These are phyloP conservation scores for Acrocalymma vagum DNA, from an alignment of 2,329 filamentous ascomycete species.

Conservation along the genomic window DNA sequence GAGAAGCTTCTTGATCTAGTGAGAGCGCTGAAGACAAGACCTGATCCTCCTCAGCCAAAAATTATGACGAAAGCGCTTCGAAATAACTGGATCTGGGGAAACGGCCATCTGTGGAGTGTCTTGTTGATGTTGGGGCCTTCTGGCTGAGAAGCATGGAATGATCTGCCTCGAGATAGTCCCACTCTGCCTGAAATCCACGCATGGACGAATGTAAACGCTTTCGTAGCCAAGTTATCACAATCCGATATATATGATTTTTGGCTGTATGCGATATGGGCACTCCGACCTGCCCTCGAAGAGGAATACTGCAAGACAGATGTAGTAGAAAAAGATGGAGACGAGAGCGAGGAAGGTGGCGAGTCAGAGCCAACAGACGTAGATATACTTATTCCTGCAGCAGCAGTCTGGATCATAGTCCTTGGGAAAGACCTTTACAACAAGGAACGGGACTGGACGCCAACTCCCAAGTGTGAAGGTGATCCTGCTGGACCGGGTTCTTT, in stretches of 20 bases:
- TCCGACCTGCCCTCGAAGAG: conserved; percentile 39
- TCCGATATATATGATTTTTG: conserved; percentile 22
- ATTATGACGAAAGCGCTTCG: no score
- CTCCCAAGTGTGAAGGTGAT: conserved; percentile 33
- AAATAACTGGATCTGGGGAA: no score
- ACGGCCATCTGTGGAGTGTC: no score
- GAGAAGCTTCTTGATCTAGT: no score
- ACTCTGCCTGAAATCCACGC: conserved; percentile 39
- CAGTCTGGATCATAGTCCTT: conserved; percentile 36
- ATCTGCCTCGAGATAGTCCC: conserved; percentile 18
- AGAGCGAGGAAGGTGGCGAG: conserved; percentile 19
- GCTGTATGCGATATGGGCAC: conserved; percentile 36
- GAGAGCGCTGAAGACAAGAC: no score
- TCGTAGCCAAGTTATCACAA: conserved; percentile 33
- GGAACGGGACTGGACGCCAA: conserved; percentile 38
- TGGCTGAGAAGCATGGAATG: no score
- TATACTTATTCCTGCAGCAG: conserved; percentile 39
- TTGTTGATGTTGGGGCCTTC: no score
- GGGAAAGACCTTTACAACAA: conserved; percentile 29
- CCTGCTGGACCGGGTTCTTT: conserved; percentile 36
- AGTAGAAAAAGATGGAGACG: no score
- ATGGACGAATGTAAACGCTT: conserved; percentile 43
- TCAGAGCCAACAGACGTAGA: conserved; percentile 33
- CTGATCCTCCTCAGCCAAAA: no score
- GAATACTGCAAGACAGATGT: no score